A percentile compares a stretch with the other conserved stretches of the same genome.
phyloP scores from a whole-genome alignment of 2,329 filamentous ascomycete species.

The Aspergillus brasiliensis region DNA sequence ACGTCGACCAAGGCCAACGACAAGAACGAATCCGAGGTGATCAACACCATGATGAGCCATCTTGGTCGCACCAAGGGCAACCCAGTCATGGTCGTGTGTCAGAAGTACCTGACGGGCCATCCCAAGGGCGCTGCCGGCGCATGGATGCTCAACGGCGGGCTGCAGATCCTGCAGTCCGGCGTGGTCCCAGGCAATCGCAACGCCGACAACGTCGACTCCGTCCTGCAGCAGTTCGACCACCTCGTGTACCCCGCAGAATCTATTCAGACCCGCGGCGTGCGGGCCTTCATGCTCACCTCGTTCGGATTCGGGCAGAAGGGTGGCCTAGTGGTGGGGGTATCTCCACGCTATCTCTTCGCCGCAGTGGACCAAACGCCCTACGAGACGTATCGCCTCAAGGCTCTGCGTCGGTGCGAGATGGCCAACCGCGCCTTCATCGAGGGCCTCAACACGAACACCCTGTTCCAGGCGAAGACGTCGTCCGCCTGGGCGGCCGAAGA shows the following conservation, averaged over 20 bases:
- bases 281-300: neutral
- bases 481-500: neutral
- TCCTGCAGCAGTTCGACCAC: conserved; percentile 93
- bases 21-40: conserved; percentile 95
- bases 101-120: conserved; percentile 96
- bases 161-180: conserved; percentile 89
- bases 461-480: neutral
- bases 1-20: conserved; percentile 97
- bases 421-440: neutral
- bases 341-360: neutral
- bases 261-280: neutral
- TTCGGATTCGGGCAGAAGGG: conserved; percentile 6
- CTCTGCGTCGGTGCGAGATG: neutral
- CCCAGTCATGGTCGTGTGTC: conserved; percentile 89
- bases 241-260: neutral
- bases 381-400: neutral
- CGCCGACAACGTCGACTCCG: conserved; percentile 88
- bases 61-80: conserved; percentile 93
- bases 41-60: conserved; percentile 89
- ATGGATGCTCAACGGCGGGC: conserved; percentile 97
- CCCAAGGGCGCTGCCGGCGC: conserved; percentile 96
- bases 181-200: conserved; percentile 94
- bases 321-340: neutral
- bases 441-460: neutral
- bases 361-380: neutral